Percentiles rank a stretch among this genome's conserved stretches.
Evolutionary conservation across 2,329 filamentous ascomycete genomes (phyloP).

Genomic region (Kalmusia sp.): DNA sequence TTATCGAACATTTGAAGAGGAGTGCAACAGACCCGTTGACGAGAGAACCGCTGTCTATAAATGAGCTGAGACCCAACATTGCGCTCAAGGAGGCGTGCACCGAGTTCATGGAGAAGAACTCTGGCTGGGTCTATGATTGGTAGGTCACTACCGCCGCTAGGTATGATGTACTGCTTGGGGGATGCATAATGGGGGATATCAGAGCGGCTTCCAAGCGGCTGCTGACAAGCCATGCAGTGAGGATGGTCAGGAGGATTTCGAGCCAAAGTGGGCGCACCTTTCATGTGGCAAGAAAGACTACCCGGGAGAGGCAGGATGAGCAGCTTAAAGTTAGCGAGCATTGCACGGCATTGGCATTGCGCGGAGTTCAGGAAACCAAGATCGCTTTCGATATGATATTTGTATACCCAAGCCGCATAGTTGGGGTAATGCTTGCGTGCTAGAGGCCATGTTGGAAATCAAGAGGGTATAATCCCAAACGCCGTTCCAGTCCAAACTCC

Average conservation of each 20-base stretch:
- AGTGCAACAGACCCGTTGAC: slow-evolving; percentile 83
- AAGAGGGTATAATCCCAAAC: slow-evolving; percentile 14
- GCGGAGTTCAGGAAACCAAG: background rate
- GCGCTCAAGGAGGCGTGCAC: slow-evolving; percentile 81
- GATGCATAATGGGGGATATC: background rate
- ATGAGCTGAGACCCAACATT: slow-evolving; percentile 82
- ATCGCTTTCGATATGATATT: slow-evolving; percentile 1
- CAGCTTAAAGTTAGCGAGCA: background rate
- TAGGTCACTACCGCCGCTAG: slow-evolving; percentile 50
- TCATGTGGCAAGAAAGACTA: slow-evolving; percentile 17
- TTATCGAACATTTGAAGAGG: slow-evolving; percentile 83
- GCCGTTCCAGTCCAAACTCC: background rate
- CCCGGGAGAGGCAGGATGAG: background rate
- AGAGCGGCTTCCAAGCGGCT: background rate
- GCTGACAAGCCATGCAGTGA: slow-evolving; percentile 33
- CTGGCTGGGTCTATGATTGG: slow-evolving; percentile 91
- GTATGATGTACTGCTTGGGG: slow-evolving; percentile 18
- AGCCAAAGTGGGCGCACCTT: slow-evolving; percentile 39
- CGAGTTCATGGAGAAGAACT: slow-evolving; percentile 81
- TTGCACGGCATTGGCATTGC: background rate
- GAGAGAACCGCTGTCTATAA: slow-evolving; percentile 71
- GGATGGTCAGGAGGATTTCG: slow-evolving; percentile 31
- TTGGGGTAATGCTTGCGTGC: background rate
- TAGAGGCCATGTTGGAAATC: background rate
- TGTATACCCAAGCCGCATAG: slow-evolving; percentile 12